phyloP scores from a whole-genome alignment of 352 stramenopile genomes.

The Blastocystis sp. region DNA sequence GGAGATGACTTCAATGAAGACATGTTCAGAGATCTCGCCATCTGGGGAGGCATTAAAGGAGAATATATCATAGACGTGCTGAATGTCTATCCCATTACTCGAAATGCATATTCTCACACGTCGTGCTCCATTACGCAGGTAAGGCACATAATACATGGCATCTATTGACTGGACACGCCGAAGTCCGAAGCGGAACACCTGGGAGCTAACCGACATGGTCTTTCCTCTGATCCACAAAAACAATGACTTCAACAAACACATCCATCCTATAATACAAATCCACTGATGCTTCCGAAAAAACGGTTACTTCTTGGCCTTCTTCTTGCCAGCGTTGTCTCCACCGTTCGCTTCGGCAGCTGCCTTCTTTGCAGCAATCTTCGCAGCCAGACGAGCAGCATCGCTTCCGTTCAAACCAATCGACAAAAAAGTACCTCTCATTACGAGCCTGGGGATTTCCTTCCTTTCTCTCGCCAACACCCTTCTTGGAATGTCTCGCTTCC shows the following conservation, averaged over 20 bases:
- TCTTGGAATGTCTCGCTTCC: slow-evolving; percentile 32
- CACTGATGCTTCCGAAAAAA: neutral
- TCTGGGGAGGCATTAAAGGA: too few relatives aligned
- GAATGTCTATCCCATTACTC: too few relatives aligned
- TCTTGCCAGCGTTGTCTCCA: neutral
- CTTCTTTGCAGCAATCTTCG: slow-evolving; percentile 41
- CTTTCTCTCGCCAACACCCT: slow-evolving; percentile 38
- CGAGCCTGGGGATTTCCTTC: slow-evolving; percentile 28
- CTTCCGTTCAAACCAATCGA: neutral
- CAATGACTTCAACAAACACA: slow-evolving; percentile 19
- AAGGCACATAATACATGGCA: too few relatives aligned
- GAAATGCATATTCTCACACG: too few relatives aligned
- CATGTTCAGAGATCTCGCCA: too few relatives aligned
- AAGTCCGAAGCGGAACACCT: neutral
- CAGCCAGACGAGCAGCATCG: slow-evolving; percentile 41
- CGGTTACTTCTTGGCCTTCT: slow-evolving; percentile 26
- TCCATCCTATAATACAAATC: neutral
- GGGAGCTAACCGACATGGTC: neutral
- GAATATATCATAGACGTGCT: too few relatives aligned
- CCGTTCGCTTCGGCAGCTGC: neutral
- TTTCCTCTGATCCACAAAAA: neutral
- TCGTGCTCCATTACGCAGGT: too few relatives aligned
- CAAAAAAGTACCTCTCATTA: slow-evolving; percentile 5
- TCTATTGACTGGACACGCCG: neutral
- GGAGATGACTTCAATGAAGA: too few relatives aligned